Evolutionary conservation across 148 eudicot species (phyloP).

Genomic region (Suaeda aralocaspica): DNA sequence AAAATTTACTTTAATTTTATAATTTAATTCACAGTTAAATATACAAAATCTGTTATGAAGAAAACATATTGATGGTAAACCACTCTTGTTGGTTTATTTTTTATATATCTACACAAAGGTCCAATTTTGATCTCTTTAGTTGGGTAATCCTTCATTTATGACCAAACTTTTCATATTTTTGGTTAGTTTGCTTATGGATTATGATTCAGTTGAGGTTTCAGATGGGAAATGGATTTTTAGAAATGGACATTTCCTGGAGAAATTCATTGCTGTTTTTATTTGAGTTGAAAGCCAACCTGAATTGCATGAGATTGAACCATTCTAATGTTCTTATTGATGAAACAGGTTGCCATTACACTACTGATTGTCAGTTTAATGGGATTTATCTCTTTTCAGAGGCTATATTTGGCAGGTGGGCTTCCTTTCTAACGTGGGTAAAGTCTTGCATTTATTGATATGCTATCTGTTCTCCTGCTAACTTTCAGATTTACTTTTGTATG

Average conservation of each 20-base stretch:
- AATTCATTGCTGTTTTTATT: not conserved
- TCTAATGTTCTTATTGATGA: constrained; percentile 13
- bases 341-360: constrained; percentile 57
- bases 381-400: constrained; percentile 43
- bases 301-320: not conserved
- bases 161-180: too few relatives aligned
- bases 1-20: not conserved
- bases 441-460: not conserved
- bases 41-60: not conserved
- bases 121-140: not conserved
- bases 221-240: too few relatives aligned
- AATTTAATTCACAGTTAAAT: not conserved
- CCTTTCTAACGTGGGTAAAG: not conserved
- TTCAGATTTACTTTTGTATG: not conserved
- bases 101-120: not conserved
- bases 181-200: too few relatives aligned
- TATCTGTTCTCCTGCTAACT: not conserved
- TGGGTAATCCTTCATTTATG: not conserved
- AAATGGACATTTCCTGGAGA: not conserved
- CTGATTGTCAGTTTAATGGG: constrained; percentile 50
- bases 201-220: too few relatives aligned
- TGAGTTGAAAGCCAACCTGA: not conserved
- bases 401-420: constrained; percentile 53
- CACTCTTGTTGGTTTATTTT: not conserved
- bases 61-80: not conserved